A percentile compares a stretch with the other conserved stretches of the same genome.
These are phyloP conservation scores for Helenozyma rhizophorensis DNA, from an alignment of 805 yeast species.

Conservation along the genomic window DNA sequence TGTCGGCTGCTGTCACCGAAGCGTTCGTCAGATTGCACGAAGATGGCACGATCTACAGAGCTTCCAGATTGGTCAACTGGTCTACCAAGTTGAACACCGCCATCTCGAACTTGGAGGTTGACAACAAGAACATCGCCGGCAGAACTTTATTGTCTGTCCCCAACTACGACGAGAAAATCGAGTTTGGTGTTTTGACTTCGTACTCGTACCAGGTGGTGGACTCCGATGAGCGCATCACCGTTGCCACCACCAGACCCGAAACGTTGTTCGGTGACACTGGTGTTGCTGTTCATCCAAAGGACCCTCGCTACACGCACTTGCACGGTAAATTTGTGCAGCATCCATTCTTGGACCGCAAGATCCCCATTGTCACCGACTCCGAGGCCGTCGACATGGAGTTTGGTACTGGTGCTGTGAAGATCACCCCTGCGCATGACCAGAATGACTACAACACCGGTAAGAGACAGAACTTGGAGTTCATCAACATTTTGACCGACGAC, in stretches of 20 bases:
- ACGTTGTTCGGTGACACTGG: constrained; percentile 97
- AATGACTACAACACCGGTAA: constrained; percentile 97
- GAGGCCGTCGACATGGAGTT: constrained; percentile 99
- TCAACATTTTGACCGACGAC: constrained; percentile 88
- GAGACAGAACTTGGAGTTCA: constrained; percentile 82
- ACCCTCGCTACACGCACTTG: constrained; percentile 84
- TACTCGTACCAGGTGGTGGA: constrained; percentile 86
- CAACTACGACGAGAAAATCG: constrained; percentile 83
- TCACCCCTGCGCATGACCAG: constrained; percentile 97
- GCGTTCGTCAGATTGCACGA: constrained; percentile 90
- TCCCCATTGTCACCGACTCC: constrained; percentile 85
- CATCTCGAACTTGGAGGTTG: constrained; percentile 92
- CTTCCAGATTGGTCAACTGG: constrained; percentile 92
- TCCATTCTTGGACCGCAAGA: constrained; percentile 79
- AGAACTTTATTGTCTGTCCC: constrained; percentile 81
- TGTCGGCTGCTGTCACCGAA: constrained; percentile 78
- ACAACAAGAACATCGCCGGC: constrained; percentile 83
- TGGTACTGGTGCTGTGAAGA: constrained; percentile 99
- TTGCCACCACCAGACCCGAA: constrained; percentile 99
- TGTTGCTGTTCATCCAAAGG: constrained; percentile 96
- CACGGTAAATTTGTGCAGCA: constrained; percentile 91
- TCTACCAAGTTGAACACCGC: constrained; percentile 93
- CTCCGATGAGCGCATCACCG: constrained; percentile 80
- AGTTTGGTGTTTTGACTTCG: constrained; percentile 96
- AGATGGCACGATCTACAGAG: constrained; percentile 94